Base-by-base conservation (phyloP, 139 green algal species). In the Picocystis salinarum region DNA sequence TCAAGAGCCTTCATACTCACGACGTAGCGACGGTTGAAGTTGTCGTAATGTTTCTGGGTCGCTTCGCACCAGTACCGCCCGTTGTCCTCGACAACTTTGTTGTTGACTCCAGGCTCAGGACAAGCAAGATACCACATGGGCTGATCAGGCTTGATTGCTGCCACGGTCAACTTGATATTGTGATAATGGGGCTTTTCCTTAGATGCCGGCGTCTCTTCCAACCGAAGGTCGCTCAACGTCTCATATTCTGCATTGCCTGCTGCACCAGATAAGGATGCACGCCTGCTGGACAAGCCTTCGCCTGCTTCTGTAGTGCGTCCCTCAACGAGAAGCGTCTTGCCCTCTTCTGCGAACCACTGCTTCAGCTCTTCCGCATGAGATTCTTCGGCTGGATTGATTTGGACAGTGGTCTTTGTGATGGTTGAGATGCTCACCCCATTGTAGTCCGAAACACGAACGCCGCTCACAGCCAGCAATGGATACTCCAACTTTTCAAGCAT, bases 101-200 rank as follows among this genome's bases (percentile, higher is more conserved):
- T 60, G 51, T 79, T 79, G 53, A 74, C 85, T 5, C 49, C 49
- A n/a, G n/a, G n/a, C 27, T 83, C 75, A 15, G 75, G 78, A 64
- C 71, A 70, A 28, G 81, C 78, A 18, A 76, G 45, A 60, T 92
- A 91, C 52, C 71, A 85, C 55, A 92, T 56, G 18, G 39, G 58
- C 55, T 83, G 59, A 7, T 82, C 62, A 4, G 58, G 33, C 46
- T 76, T 72, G 47, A 83, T 69, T 31, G 45, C 22, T 1, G 62
- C 52, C 10, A 82, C 47, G 2, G 46, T 59, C 25, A 40, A 53
- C 10, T 20, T 34, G 34, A 29, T 40, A 31, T 61, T 62, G 57
- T 58, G 29, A 42, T 71, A 79, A 15, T 42, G 29, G 4, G 70
- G 53, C 64, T 76, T 78, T 42, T 62, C 71, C 22, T 67, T 59